A percentile compares a stretch with the other conserved stretches of the same genome.
Evolutionary conservation across 257 asterid species (phyloP).

Genomic region (Paulownia fortunei): DNA sequence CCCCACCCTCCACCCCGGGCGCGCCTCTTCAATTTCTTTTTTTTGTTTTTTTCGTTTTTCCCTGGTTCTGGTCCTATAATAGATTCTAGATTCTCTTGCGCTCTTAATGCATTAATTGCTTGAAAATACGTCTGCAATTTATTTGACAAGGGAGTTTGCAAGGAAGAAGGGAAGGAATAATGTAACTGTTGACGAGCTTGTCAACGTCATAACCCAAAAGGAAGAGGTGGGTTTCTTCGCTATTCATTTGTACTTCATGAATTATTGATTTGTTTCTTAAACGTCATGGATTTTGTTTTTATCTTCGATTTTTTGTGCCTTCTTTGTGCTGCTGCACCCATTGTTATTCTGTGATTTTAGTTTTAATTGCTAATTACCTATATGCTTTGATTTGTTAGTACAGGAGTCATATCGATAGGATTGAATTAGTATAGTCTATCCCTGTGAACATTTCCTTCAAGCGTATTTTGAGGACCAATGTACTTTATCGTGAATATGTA

Average conservation of each 20-base stretch:
- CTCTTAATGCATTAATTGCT: constrained; percentile 10
- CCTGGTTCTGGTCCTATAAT: not conserved
- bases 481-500: not conserved
- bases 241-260: not conserved
- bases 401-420: not conserved
- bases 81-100: not conserved
- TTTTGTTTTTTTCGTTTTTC: not conserved
- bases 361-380: not conserved
- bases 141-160: constrained; percentile 58
- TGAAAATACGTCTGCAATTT: constrained; percentile 21
- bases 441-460: not conserved
- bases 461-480: not conserved
- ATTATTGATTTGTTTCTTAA: not conserved
- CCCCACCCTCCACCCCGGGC: not conserved
- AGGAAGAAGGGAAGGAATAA: constrained; percentile 80
- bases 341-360: not conserved
- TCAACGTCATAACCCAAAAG: constrained; percentile 70
- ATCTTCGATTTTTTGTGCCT: not conserved
- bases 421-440: not conserved
- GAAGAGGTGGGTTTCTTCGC: constrained; percentile 60
- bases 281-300: not conserved
- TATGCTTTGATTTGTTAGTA: not conserved
- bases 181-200: constrained; percentile 75
- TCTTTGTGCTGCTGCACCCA: not conserved
- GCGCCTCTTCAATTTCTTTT: not conserved